phyloP scores from a whole-genome alignment of 306 rosid species.

The Lathyrus oleraceus region DNA sequence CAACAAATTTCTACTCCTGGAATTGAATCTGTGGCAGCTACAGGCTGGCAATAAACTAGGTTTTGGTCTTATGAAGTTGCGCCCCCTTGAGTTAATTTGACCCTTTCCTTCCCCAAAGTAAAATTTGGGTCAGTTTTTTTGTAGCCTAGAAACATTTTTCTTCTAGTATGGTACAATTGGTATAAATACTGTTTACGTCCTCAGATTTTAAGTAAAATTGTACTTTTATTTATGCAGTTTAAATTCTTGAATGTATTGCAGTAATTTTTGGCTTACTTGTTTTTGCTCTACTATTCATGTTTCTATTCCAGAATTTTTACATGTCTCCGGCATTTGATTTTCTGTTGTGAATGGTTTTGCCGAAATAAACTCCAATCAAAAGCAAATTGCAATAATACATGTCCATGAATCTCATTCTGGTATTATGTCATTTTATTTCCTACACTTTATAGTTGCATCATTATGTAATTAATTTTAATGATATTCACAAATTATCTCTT shows the following conservation, averaged over 20 bases:
- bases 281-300: neutral
- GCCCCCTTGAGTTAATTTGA: neutral
- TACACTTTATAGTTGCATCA: too few relatives aligned
- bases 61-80: neutral
- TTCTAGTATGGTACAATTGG: neutral
- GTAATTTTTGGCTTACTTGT: neutral
- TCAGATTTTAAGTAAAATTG: neutral
- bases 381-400: too few relatives aligned
- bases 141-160: neutral
- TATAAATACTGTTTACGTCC: neutral
- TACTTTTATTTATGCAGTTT: neutral
- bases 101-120: neutral
- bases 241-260: neutral
- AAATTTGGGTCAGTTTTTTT: constrained; percentile 8
- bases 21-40: neutral
- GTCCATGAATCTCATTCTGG: too few relatives aligned
- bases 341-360: too few relatives aligned
- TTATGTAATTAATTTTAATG: too few relatives aligned
- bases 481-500: too few relatives aligned
- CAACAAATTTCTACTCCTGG: constrained; percentile 4
- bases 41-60: neutral
- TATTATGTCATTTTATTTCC: too few relatives aligned
- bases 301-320: neutral
- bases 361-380: too few relatives aligned
- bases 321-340: too few relatives aligned